Evolutionary conservation across 768 basidiomycete species (phyloP).

Genomic region (Auriscalpium microsporum): DNA sequence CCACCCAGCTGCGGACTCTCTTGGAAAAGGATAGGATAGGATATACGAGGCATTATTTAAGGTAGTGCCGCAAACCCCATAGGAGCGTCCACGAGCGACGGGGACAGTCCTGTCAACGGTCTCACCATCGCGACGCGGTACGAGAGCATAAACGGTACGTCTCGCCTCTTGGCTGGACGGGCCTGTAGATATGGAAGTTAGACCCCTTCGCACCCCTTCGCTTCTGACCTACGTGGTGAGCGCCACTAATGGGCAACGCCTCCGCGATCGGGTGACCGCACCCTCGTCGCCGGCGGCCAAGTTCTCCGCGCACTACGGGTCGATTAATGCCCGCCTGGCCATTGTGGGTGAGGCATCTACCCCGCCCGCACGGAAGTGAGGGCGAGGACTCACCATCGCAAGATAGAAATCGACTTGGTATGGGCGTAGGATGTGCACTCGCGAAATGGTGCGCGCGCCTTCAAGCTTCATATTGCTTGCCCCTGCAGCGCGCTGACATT

Average conservation of each 20-base stretch:
- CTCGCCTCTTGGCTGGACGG: background rate
- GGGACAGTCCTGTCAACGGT: conserved; percentile 4
- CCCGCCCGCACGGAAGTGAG: conserved; percentile 4
- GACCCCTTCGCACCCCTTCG: conserved; percentile 3
- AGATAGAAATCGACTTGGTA: conserved; percentile 6
- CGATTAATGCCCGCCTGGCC: conserved; percentile 1
- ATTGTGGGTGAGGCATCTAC: background rate
- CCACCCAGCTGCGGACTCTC: too few relatives aligned
- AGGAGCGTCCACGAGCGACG: background rate
- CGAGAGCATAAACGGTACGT: conserved; percentile 4
- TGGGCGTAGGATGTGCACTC: background rate
- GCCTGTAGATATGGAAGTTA: conserved; percentile 6
- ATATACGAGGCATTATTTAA: too few relatives aligned
- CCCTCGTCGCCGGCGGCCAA: background rate
- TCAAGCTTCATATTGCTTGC: too few relatives aligned
- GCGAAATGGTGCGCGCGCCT: background rate
- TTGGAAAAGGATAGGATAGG: too few relatives aligned
- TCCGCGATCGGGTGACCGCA: background rate
- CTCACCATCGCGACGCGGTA: conserved; percentile 1
- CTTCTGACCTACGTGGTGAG: conserved; percentile 3
- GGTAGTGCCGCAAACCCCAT: too few relatives aligned
- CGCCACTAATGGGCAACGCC: background rate
- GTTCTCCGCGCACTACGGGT: conserved; percentile 6
- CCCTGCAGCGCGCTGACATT: too few relatives aligned
- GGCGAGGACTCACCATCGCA: conserved; percentile 4